Base-by-base conservation (phyloP, 2,329 filamentous ascomycete species). In the Penicillium sp. region DNA sequence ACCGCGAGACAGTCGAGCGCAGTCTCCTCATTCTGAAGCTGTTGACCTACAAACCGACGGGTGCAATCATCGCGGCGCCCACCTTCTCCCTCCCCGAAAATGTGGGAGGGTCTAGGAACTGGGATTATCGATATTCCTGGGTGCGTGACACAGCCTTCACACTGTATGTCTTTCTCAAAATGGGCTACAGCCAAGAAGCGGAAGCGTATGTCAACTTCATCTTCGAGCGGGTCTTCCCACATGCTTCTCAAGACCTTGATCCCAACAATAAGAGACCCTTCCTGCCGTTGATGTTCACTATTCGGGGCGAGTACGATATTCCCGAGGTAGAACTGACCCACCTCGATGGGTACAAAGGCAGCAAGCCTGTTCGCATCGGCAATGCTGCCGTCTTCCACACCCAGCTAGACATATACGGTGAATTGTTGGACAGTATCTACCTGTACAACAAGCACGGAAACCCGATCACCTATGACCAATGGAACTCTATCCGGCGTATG, bases 251-350 rank as follows among this genome's bases (percentile, higher is more conserved):
- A 57, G 85, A 85, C 1, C 80, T 84, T n/a, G 77, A 77, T 8
- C 69, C 80, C 1, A 82, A 86, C 47, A 83, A 84, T 30, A 84
- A 69, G 16, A 59, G 66, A 3, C 66, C 82, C 0, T 70, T 73
- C 52, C 73, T 92, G 35, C 89, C 89, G 12, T 89, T 92, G 67
- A 91, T 92, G 88, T 91, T 91, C 68, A 89, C 86, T 38, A 91
- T 92, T 61, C 81, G 84, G 25, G 89, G 89, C 44, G 85, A 85
- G 42, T 90, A 87, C 1, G 85, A 90, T 37, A 88, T 91, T 36
- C 87, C 88, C 0, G 88, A 91, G 72, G 66, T 80, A 35, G 87
- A 88, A 60, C 79, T 91, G 6, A 71, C 78, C 50, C 88, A 92
- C 62, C 79, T 92, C 2, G 85, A 89, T 42, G 89, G 89, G 2